Base-by-base conservation (phyloP, 371 early-diverging fungal genomes). In the Modicella reniformis region DNA sequence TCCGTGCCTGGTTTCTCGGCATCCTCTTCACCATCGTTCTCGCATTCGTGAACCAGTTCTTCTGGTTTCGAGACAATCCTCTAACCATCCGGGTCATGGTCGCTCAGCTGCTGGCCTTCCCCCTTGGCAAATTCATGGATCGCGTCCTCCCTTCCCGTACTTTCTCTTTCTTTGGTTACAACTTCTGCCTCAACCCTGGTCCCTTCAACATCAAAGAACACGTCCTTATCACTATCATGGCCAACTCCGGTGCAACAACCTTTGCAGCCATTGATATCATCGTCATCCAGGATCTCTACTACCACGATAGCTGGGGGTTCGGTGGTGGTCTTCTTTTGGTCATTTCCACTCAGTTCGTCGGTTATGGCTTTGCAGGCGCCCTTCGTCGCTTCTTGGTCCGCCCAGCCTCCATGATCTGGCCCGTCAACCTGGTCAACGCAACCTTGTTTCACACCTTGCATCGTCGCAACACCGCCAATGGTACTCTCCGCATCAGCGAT, bases 391-490 rank as follows among this genome's bases (percentile, higher is more conserved):
- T 88, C 81, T 82, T 95, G 21, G 93, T 96, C 13, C 84, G 88
- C 25, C 95, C 95, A 30, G 84, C 89, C 0, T 81, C 85, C 12
- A 95, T 96, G 95, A 84, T 94, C 26, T 97, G 96, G 96, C 96
- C 96, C 8, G 81, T 86, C 15, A 87, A 84, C 33, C 82, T 97
- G 33, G 88, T 94, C 44, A 87, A 84, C 25, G 89, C 92, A 15
- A 91, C 95, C 0, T 70, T 96, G 32, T 87, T 94, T 67, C 84
- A 84, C 21, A 87, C 94, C 0, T 84, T 95, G n/a, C 94, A 94
- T 72, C 79, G 79, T 44, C 51, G 55, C 53, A 79, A 79, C 58
- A 28, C 67, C 12, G 79, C 66, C 26, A 79, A 79, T 33, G 79
- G 79, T 19, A 23, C 17, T 28, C 73, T 79, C 23, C 69, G 70